Base-by-base conservation (phyloP, 495 filamentous ascomycete species). In the Tuber aestivum region DNA sequence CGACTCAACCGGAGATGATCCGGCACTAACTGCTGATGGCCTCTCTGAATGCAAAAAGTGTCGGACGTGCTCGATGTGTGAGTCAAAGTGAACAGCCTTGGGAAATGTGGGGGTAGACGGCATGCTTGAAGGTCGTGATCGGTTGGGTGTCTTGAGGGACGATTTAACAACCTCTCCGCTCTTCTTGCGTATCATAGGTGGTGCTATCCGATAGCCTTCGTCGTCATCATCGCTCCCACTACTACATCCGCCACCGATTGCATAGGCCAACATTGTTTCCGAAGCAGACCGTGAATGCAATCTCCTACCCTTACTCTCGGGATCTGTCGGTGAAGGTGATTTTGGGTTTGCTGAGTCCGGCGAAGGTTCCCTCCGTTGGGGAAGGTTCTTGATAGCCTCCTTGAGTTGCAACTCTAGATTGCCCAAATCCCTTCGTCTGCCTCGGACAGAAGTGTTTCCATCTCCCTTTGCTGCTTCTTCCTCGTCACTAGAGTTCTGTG, bases 111-210 rank as follows among this genome's bases (percentile, higher is more conserved):
- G 95, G 9, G 95, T 99, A 20, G 96, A 96, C 10, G 95, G 95
- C 94, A 98, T 96, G 84, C 95, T 97, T 0, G 92, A 97, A 1
- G 94, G 94, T 65, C 96, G 90, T 76, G 93, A 88, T 70, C 89
- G 88, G 4, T 91, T 92, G 8, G 92, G 84, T 40, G 91, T 90
- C 71, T 95, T 91, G 61, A 99, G 87, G 2, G 95, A 97, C 8
- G 95, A 97, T 78, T 95, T 91, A 72, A 99, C 95, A 71, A 98
- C 88, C 84, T 99, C 95, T 38, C 95, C 95, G 56, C 95, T 98
- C 87, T 99, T 99, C 87, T 99, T 99, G 74, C 95, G 90, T 72
- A 99, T 90, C 90, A 98, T 93, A 35, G 90, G 90, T 35, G 94
- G 94, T 94, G 61, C 84, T 83, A 78, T 85, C 77, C 77, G 86